These are phyloP conservation scores for Suillus subaureus DNA, from an alignment of 768 basidiomycete species.

Conservation along the genomic window DNA sequence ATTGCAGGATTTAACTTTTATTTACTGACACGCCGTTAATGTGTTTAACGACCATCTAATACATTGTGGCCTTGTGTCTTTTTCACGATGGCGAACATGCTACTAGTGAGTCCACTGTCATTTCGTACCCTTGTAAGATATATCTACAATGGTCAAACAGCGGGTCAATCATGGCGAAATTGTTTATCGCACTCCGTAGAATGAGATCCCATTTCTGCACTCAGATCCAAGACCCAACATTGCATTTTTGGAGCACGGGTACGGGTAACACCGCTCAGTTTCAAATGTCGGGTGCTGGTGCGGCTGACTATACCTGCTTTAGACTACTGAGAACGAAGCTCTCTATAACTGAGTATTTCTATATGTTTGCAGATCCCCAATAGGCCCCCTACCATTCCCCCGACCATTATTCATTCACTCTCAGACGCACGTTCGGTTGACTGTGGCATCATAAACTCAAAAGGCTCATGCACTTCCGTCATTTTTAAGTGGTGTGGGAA, in stretches of 20 bases:
- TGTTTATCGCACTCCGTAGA: neutral
- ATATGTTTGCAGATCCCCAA: neutral
- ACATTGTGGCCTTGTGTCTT: neutral
- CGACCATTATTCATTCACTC: neutral
- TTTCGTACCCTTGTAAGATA: conserved; percentile 56
- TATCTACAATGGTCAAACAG: conserved; percentile 74
- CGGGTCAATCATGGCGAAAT: conserved; percentile 70
- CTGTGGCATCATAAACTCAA: neutral
- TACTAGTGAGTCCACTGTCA: conserved; percentile 61
- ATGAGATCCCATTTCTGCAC: conserved; percentile 8
- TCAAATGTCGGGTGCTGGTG: neutral
- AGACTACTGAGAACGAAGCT: neutral
- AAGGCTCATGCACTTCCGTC: neutral
- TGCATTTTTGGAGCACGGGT: neutral
- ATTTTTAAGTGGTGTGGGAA: neutral
- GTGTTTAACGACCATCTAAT: neutral
- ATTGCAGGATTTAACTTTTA: neutral
- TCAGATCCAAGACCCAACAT: conserved; percentile 65
- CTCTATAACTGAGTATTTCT: neutral
- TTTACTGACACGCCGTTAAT: neutral
- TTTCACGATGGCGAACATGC: conserved; percentile 28
- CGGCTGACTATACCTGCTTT: neutral
- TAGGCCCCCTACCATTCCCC: too few species aligned
- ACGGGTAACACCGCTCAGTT: neutral
- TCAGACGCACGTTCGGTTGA: neutral